Percentiles rank a stretch among this genome's conserved stretches.
These are phyloP conservation scores for Umbelopsis sp. DNA, from an alignment of 371 early-diverging fungal genomes.

Conservation along the genomic window DNA sequence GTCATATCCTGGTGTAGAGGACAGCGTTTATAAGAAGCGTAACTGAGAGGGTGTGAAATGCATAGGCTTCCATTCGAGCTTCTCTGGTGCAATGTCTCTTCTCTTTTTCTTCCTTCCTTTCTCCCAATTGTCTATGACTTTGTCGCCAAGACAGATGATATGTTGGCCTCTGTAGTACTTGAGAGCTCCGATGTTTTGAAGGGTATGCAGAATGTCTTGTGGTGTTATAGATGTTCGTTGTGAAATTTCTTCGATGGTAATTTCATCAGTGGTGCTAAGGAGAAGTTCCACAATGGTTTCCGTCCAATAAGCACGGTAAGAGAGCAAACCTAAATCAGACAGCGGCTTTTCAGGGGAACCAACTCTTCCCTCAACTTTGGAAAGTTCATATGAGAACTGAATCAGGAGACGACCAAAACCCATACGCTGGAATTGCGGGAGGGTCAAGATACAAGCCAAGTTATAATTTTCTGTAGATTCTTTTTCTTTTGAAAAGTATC, in stretches of 20 bases:
- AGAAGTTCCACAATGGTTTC: slow-evolving; percentile 76
- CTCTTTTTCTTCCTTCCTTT: slow-evolving; percentile 70
- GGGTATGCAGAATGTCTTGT: slow-evolving; percentile 95
- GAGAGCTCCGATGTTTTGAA: slow-evolving; percentile 90
- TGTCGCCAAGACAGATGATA: slow-evolving; percentile 89
- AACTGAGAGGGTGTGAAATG: slow-evolving; percentile 79
- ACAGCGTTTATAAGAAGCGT: slow-evolving; percentile 61
- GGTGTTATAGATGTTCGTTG: slow-evolving; percentile 86
- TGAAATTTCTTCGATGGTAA: slow-evolving; percentile 84
- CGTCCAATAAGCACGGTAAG: slow-evolving; percentile 97
- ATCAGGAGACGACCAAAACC: slow-evolving; percentile 98
- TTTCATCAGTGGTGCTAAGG: slow-evolving; percentile 50
- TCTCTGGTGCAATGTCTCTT: slow-evolving; percentile 78
- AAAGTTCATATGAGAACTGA: slow-evolving; percentile 96
- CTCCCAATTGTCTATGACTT: slow-evolving; percentile 83
- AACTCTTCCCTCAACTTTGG: slow-evolving; percentile 92
- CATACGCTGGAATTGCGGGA: slow-evolving; percentile 98
- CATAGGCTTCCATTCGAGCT: slow-evolving; percentile 81
- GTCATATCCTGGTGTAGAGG: not conserved
- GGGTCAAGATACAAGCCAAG: slow-evolving; percentile 99
- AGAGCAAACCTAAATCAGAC: slow-evolving; percentile 96
- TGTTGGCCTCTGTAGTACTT: slow-evolving; percentile 95
- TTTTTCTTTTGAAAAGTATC: slow-evolving; percentile 99
- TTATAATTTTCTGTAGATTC: slow-evolving; percentile 96
- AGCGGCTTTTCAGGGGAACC: slow-evolving; percentile 99